Evolutionary conservation across 352 stramenopile species (phyloP).

Genomic region (Globisporangium takayamanum): DNA sequence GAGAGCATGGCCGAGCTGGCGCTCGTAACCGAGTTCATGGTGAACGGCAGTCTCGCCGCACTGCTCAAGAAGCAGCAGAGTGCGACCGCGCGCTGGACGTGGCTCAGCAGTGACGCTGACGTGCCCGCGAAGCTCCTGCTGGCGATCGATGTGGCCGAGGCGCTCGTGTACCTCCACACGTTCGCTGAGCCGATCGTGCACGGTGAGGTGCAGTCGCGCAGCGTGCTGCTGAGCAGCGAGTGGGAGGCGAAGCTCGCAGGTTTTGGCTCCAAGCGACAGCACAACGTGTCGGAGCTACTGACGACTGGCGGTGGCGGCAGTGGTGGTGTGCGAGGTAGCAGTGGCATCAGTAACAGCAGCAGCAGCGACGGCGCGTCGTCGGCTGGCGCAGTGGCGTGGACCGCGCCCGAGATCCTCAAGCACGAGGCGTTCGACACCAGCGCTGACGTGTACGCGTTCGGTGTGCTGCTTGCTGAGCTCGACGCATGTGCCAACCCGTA

Average conservation of each 20-base stretch:
- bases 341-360: neutral
- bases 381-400: slow-evolving; percentile 23
- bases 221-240: slow-evolving; percentile 13
- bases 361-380: neutral
- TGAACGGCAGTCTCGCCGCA: slow-evolving; percentile 14
- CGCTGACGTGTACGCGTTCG: slow-evolving; percentile 28
- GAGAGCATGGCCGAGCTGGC: slow-evolving; percentile 13
- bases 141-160: slow-evolving; percentile 29
- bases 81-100: slow-evolving; percentile 3
- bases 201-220: slow-evolving; percentile 10
- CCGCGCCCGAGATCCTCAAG: slow-evolving; percentile 24
- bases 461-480: slow-evolving; percentile 29
- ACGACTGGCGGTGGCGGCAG: slow-evolving; percentile 10
- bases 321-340: neutral
- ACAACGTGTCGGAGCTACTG: slow-evolving; percentile 7
- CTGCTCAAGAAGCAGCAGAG: slow-evolving; percentile 9
- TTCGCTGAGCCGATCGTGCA: slow-evolving; percentile 11
- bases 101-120: slow-evolving; percentile 15
- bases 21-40: slow-evolving; percentile 20
- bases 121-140: slow-evolving; percentile 23
- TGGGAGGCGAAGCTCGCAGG: slow-evolving; percentile 15
- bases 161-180: slow-evolving; percentile 35
- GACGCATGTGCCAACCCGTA: slow-evolving; percentile 29
- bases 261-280: slow-evolving; percentile 6
- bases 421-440: slow-evolving; percentile 15